A percentile compares a stretch with the other conserved stretches of the same genome.
phyloP scores from a whole-genome alignment of 1,284 basidiomycete species.

The Pascua guehoae region DNA sequence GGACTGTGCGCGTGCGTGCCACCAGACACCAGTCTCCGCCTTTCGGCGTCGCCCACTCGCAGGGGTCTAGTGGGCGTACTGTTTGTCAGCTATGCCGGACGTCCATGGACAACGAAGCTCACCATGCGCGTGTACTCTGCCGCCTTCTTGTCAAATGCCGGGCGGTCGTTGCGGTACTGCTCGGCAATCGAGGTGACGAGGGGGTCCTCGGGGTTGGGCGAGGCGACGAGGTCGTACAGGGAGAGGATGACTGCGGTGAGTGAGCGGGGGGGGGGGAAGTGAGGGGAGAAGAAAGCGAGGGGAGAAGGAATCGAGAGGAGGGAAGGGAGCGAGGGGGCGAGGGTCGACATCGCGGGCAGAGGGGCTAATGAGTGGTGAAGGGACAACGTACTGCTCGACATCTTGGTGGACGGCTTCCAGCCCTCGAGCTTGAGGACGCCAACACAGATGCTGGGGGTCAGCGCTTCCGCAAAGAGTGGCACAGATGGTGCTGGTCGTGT shows the following conservation, averaged over 20 bases:
- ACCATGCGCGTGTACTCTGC: constrained; percentile 43
- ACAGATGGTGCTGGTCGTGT: too few relatives aligned
- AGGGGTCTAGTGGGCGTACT: constrained; percentile 10
- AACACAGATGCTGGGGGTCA: constrained; percentile 52
- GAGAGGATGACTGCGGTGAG: constrained; percentile 62
- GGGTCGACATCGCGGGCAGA: background rate
- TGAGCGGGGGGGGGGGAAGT: background rate
- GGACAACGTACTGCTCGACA: constrained; percentile 61
- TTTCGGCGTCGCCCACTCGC: background rate
- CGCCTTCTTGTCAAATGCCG: constrained; percentile 42
- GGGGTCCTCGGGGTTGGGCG: constrained; percentile 83
- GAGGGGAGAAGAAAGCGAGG: too few relatives aligned
- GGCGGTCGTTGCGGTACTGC: constrained; percentile 40
- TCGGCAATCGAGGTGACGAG: constrained; percentile 57
- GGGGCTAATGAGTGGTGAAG: too few relatives aligned
- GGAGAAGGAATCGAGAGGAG: too few relatives aligned
- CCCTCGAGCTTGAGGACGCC: constrained; percentile 52
- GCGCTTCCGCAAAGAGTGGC: too few relatives aligned
- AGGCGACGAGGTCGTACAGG: constrained; percentile 80
- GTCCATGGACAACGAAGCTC: background rate
- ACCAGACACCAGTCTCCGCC: too few relatives aligned
- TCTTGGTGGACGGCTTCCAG: constrained; percentile 82
- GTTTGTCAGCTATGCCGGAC: background rate
- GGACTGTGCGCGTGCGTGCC: background rate
- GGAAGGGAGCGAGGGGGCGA: too few relatives aligned